Conservation (phyloP, 805 yeast genomes). For the Candida odintsovae region DNA sequence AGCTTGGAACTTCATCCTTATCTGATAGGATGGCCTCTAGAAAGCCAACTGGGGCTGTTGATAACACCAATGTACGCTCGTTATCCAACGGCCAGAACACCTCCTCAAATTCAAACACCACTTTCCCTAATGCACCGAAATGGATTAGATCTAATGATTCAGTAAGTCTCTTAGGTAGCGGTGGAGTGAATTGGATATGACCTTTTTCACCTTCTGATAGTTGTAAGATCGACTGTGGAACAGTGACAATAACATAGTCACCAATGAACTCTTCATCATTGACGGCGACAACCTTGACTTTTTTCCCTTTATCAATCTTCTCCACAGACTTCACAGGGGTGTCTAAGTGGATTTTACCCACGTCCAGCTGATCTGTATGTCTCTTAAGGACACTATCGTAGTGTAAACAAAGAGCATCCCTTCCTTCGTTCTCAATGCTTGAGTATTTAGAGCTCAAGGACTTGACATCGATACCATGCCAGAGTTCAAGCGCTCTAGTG, state of each 20-base stretch:
- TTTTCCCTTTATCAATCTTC: conserved; percentile 23
- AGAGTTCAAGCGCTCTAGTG: conserved; percentile 58
- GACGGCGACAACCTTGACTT: conserved; percentile 22
- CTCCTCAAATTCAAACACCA: conserved; percentile 58
- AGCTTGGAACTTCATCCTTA: conserved; percentile 1
- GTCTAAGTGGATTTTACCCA: conserved; percentile 31
- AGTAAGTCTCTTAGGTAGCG: conserved; percentile 40
- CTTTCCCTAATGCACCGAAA: conserved; percentile 69
- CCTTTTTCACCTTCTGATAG: conserved; percentile 32
- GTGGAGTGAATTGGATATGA: conserved; percentile 50
- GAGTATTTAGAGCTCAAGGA: conserved; percentile 63
- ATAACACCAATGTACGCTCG: conserved; percentile 45
- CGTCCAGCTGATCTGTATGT: conserved; percentile 35
- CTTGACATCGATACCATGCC: conserved; percentile 76
- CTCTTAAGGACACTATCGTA: conserved; percentile 48
- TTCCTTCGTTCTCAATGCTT: conserved; percentile 65
- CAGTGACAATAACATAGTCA: conserved; percentile 63
- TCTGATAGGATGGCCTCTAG: conserved; percentile 9
- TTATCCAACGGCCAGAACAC: conserved; percentile 53
- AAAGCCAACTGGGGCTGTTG: conserved; percentile 28
- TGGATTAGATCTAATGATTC: conserved; percentile 43
- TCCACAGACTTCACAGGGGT: conserved; percentile 37
- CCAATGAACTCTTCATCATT: conserved; percentile 30
- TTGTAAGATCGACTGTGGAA: conserved; percentile 69
- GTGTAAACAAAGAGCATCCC: conserved; percentile 63